Conservation (phyloP, 352 stramenopile species). For the Phytophthora palmivora region DNA sequence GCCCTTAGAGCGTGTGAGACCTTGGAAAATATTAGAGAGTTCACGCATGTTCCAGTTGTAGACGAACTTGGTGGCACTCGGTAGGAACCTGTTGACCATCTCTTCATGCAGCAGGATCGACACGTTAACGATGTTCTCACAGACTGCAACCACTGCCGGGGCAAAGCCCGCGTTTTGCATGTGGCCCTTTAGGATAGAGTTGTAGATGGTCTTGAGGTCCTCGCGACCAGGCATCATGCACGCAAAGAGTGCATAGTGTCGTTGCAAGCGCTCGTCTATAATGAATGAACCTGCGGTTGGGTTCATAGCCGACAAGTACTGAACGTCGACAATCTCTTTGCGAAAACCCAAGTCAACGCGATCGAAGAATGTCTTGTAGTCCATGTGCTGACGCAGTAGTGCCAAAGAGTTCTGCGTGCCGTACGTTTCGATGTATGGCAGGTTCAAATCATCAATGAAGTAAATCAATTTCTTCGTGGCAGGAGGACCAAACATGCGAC, state of each 20-base stretch:
- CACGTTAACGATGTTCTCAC: conserved; percentile 91
- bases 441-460: conserved; percentile 97
- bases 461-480: conserved; percentile 97
- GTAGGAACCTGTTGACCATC: conserved; percentile 95
- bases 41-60: conserved; percentile 99
- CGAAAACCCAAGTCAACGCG: conserved; percentile 95
- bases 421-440: conserved; percentile 97
- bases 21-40: conserved; percentile 97
- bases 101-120: conserved; percentile 93
- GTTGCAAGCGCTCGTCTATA: conserved; percentile 96
- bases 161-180: conserved; percentile 88
- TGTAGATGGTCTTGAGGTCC: conserved; percentile 96
- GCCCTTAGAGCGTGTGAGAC: conserved; percentile 91
- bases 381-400: conserved; percentile 96
- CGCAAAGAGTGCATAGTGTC: conserved; percentile 96
- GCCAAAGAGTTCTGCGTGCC: conserved; percentile 96
- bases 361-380: conserved; percentile 97
- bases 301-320: conserved; percentile 98
- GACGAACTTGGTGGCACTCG: conserved; percentile 97
- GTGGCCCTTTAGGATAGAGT: conserved; percentile 95
- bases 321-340: conserved; percentile 97
- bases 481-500: conserved; percentile 95
- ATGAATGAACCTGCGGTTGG: conserved; percentile 97
- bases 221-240: conserved; percentile 95
- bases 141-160: conserved; percentile 61